A percentile compares a stretch with the other conserved stretches of the same genome.
Evolutionary conservation across 768 basidiomycete species (phyloP).

Genomic region (Cyclocybe cylindracea): DNA sequence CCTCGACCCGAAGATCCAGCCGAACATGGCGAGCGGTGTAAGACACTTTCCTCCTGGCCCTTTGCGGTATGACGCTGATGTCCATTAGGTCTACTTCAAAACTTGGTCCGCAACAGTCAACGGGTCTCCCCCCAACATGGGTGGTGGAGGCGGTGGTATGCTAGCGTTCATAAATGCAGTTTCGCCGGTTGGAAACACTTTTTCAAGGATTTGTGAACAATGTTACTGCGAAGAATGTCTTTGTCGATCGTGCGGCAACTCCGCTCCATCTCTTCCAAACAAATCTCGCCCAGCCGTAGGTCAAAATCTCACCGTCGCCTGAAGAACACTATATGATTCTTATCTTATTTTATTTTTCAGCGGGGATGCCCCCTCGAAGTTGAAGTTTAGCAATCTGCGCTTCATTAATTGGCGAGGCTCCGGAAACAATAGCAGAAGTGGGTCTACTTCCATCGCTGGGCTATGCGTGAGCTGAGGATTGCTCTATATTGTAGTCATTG

Average conservation of each 20-base stretch:
- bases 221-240: constrained; percentile 41
- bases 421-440: constrained; percentile 38
- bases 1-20: constrained; percentile 48
- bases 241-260: constrained; percentile 45
- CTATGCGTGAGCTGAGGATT: neutral
- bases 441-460: constrained; percentile 6
- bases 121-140: constrained; percentile 55
- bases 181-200: constrained; percentile 1
- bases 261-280: constrained; percentile 55
- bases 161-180: neutral
- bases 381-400: constrained; percentile 47
- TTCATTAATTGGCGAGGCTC: constrained; percentile 52
- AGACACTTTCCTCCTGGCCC: constrained; percentile 4
- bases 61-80: neutral
- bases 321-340: neutral
- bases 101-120: constrained; percentile 53
- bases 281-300: constrained; percentile 47
- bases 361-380: constrained; percentile 48
- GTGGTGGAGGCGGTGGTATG: constrained; percentile 53
- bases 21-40: constrained; percentile 57
- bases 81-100: constrained; percentile 52
- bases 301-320: neutral
- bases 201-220: constrained; percentile 44
- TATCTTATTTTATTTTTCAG: constrained; percentile 23
- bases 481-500: constrained; percentile 37